These are phyloP conservation scores for Odontarrhena argentea DNA, from an alignment of 345 rosid species.

Conservation along the genomic window DNA sequence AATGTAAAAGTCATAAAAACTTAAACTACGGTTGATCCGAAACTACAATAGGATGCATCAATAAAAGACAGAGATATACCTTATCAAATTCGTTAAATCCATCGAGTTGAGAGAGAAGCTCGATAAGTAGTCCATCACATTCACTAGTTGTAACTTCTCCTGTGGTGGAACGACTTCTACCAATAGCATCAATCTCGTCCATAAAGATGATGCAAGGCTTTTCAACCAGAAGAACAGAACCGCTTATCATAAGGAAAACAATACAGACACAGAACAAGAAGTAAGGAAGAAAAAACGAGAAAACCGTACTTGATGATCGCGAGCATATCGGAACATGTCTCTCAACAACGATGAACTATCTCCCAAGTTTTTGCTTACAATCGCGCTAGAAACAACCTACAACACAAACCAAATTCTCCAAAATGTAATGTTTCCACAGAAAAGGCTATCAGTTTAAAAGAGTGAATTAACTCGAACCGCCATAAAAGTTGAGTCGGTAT, in stretches of 20 bases:
- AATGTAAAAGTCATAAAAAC: background rate
- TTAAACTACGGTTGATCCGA: background rate
- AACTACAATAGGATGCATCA: slow-evolving; percentile 5
- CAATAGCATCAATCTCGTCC: slow-evolving; percentile 98
- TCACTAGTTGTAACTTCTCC: slow-evolving; percentile 75
- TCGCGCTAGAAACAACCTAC: slow-evolving; percentile 73
- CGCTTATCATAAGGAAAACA: background rate
- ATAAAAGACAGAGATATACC: slow-evolving; percentile 46
- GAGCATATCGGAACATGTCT: slow-evolving; percentile 93
- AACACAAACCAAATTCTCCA: background rate
- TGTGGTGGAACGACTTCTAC: slow-evolving; percentile 71
- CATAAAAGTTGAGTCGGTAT: slow-evolving; percentile 75
- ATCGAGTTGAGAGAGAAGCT: slow-evolving; percentile 87
- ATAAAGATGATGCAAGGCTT: slow-evolving; percentile 93
- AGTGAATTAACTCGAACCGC: slow-evolving; percentile 32
- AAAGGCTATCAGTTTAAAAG: background rate
- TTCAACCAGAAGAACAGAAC: slow-evolving; percentile 10
- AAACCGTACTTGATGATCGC: slow-evolving; percentile 80
- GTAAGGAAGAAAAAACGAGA: background rate
- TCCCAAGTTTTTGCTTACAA: slow-evolving; percentile 72
- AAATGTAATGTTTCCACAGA: background rate
- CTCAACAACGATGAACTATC: slow-evolving; percentile 80
- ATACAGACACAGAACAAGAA: background rate
- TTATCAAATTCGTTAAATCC: slow-evolving; percentile 81
- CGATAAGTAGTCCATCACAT: slow-evolving; percentile 57